A percentile compares a stretch with the other conserved stretches of the same genome.
Conservation (phyloP, 495 filamentous ascomycete genomes). For the Trichoderma virens region DNA sequence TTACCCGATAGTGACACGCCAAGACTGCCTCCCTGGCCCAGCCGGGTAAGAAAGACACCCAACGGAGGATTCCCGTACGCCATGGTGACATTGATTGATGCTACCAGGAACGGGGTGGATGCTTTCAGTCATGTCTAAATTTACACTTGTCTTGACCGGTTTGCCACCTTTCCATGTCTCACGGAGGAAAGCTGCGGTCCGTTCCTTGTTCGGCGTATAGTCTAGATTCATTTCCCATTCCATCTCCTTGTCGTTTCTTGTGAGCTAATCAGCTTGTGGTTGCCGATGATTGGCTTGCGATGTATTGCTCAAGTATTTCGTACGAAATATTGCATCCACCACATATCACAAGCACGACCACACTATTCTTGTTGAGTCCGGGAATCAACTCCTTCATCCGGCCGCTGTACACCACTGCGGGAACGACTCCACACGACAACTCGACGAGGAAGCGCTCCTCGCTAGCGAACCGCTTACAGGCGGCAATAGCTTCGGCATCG, state of each 20-base stretch:
- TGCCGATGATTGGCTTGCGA: background rate
- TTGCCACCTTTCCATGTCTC: background rate
- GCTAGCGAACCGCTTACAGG: slow-evolving; percentile 66
- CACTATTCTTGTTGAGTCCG: background rate
- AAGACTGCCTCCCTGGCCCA: background rate
- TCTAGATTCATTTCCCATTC: background rate
- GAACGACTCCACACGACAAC: slow-evolving; percentile 72
- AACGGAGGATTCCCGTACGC: background rate
- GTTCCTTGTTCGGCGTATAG: background rate
- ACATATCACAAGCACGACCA: background rate
- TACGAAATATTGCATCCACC: slow-evolving; percentile 2
- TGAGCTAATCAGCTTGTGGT: background rate
- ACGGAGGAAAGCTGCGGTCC: background rate
- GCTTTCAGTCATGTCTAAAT: background rate
- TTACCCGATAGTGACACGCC: background rate
- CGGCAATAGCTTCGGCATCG: slow-evolving; percentile 75
- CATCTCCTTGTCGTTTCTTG: background rate
- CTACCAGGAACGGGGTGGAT: background rate
- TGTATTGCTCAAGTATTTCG: background rate
- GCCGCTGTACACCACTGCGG: slow-evolving; percentile 59
- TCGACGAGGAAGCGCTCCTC: slow-evolving; percentile 80
- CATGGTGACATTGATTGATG: background rate
- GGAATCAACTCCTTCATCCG: slow-evolving; percentile 29
- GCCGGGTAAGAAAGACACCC: background rate
- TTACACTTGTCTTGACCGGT: background rate